A percentile compares a stretch with the other conserved stretches of the same genome.
Evolutionary conservation across 192 early-diverging fungal genomes (phyloP).

Genomic region (Oehlia diaphana): DNA sequence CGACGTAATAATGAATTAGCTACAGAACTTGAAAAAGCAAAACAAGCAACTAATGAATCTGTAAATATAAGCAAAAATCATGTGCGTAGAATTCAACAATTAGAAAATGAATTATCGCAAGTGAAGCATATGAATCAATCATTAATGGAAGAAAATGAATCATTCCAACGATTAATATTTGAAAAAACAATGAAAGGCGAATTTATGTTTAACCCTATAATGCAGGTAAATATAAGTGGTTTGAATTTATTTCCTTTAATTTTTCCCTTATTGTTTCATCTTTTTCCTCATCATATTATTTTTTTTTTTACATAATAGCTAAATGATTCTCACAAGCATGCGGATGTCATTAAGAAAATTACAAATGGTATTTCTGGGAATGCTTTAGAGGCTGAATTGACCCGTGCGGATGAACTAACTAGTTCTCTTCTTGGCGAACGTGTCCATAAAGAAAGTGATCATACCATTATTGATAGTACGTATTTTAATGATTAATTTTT

Average conservation of each 20-base stretch:
- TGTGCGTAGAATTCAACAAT: slow-evolving; percentile 6
- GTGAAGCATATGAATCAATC: slow-evolving; percentile 66
- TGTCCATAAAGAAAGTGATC: slow-evolving; percentile 30
- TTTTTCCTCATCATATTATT: too few species aligned
- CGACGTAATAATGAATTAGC: slow-evolving; percentile 15
- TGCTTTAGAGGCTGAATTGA: slow-evolving; percentile 17
- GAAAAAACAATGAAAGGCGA: slow-evolving; percentile 83
- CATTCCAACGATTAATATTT: slow-evolving; percentile 75
- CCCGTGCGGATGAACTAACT: background rate
- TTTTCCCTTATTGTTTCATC: too few species aligned
- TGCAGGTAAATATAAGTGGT: slow-evolving; percentile 42
- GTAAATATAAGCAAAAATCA: background rate
- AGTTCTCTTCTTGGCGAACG: background rate
- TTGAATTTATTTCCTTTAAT: too few species aligned
- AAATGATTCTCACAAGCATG: background rate
- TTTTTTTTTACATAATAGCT: background rate
- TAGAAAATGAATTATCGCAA: slow-evolving; percentile 49
- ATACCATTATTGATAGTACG: slow-evolving; percentile 21
- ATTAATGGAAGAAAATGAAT: slow-evolving; percentile 80
- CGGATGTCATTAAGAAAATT: background rate
- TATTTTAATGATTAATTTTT: slow-evolving; percentile 5
- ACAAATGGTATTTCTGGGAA: background rate
- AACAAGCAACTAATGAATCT: slow-evolving; percentile 3
- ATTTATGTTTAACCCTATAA: slow-evolving; percentile 61
- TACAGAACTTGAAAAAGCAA: slow-evolving; percentile 1